phyloP scores from a whole-genome alignment of 108 stramenopile genomes.

The Nitzschia palea region DNA sequence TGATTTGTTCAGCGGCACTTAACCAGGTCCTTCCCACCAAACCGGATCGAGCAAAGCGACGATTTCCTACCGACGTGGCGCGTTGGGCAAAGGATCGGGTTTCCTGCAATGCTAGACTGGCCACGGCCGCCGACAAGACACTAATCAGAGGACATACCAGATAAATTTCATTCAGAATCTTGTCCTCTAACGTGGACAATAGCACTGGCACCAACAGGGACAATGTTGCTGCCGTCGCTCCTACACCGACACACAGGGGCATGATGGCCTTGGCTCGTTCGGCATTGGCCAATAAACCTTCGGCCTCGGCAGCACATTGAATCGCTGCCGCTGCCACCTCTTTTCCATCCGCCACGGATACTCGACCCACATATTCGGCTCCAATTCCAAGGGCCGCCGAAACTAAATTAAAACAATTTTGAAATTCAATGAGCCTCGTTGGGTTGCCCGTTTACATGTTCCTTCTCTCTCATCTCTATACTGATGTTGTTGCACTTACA shows the following conservation, averaged over 20 bases:
- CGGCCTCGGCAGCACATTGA: conserved; percentile 89
- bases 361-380: conserved; percentile 86
- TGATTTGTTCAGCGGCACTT: conserved; percentile 65
- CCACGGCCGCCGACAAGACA: conserved; percentile 71
- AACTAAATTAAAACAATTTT: no score
- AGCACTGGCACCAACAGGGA: conserved; percentile 75
- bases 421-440: no score
- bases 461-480: no score
- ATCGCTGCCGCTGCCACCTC: conserved; percentile 86
- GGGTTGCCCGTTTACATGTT: no score
- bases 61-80: conserved; percentile 83
- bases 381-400: conserved; percentile 85
- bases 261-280: conserved; percentile 89
- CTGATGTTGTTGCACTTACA: no score
- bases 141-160: conserved; percentile 72
- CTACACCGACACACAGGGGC: conserved; percentile 87
- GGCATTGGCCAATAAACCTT: conserved; percentile 79
- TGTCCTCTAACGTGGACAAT: conserved; percentile 35
- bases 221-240: conserved; percentile 79
- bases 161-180: conserved; percentile 65
- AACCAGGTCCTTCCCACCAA: conserved; percentile 85
- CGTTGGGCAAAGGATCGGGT: conserved; percentile 44
- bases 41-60: conserved; percentile 77
- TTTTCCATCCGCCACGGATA: conserved; percentile 89
- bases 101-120: conserved; percentile 72